phyloP scores from a whole-genome alignment of 2,329 filamentous ascomycete genomes.

The Arthrobotrys megalospora region DNA sequence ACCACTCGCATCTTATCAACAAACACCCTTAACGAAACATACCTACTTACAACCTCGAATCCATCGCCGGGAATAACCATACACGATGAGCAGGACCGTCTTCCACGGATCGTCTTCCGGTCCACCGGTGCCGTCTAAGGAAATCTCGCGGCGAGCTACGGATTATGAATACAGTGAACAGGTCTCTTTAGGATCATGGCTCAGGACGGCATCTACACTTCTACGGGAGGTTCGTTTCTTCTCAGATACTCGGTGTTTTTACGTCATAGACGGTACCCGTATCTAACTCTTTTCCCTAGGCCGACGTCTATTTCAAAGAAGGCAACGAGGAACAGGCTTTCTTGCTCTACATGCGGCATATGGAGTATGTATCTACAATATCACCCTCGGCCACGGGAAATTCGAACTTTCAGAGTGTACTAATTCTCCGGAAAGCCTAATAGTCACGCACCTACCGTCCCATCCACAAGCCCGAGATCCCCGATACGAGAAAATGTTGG shows the following conservation, averaged over 20 bases:
- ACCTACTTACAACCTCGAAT: neutral
- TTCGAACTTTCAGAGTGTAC: neutral
- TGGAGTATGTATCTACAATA: slow-evolving; percentile 66
- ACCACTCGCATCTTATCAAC: neutral
- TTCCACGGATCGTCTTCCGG: slow-evolving; percentile 66
- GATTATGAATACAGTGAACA: slow-evolving; percentile 85
- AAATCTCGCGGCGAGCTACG: slow-evolving; percentile 81
- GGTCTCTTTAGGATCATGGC: slow-evolving; percentile 84
- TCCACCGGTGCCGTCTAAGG: slow-evolving; percentile 79
- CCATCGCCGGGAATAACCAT: neutral
- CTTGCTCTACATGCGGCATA: slow-evolving; percentile 90
- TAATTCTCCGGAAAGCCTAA: slow-evolving; percentile 72
- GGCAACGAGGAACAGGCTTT: slow-evolving; percentile 90
- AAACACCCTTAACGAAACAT: neutral
- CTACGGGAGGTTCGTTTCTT: slow-evolving; percentile 80
- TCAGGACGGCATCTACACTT: slow-evolving; percentile 83
- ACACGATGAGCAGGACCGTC: slow-evolving; percentile 55
- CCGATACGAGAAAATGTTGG: slow-evolving; percentile 72
- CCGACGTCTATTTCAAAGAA: slow-evolving; percentile 85
- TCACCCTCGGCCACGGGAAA: neutral
- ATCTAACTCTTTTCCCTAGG: slow-evolving; percentile 71
- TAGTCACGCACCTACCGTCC: slow-evolving; percentile 79
- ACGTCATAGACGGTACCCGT: neutral
- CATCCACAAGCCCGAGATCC: slow-evolving; percentile 82
- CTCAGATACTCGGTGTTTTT: neutral